phyloP scores from a whole-genome alignment of 2,329 filamentous ascomycete genomes.

The Phoma sp. region DNA sequence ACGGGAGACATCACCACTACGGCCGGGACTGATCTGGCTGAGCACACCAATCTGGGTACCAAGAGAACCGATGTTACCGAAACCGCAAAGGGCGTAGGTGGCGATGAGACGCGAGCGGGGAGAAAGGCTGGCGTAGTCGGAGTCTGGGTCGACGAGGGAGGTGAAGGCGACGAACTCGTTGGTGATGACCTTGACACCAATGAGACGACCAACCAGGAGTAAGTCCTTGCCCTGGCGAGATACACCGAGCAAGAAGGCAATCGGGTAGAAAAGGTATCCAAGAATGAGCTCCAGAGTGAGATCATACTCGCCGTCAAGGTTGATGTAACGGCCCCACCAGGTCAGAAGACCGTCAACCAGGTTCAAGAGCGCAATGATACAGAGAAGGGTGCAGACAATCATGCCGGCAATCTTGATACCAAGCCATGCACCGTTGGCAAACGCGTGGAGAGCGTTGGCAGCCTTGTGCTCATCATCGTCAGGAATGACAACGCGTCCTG shows the following conservation, averaged over 20 bases:
- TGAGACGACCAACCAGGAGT: constrained; percentile 75
- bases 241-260: constrained; percentile 83
- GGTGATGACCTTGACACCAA: constrained; percentile 83
- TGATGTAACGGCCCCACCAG: constrained; percentile 83
- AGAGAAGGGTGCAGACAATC: constrained; percentile 79
- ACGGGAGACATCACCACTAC: constrained; percentile 75
- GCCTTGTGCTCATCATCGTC: constrained; percentile 77
- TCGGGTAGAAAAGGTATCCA: constrained; percentile 77
- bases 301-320: constrained; percentile 69
- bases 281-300: constrained; percentile 77
- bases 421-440: constrained; percentile 83
- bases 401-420: constrained; percentile 87
- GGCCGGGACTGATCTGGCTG: constrained; percentile 76
- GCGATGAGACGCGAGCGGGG: constrained; percentile 79
- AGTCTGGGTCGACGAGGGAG: constrained; percentile 55
- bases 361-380: constrained; percentile 78
- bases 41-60: constrained; percentile 91
- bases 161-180: constrained; percentile 83
- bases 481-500: constrained; percentile 79
- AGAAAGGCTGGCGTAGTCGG: constrained; percentile 64
- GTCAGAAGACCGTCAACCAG: constrained; percentile 77
- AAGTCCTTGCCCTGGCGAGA: constrained; percentile 65
- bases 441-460: constrained; percentile 83
- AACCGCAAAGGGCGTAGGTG: constrained; percentile 79
- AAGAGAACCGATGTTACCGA: constrained; percentile 83